phyloP scores from a whole-genome alignment of 225 moss, liverwort and hornwort species.

The Rhytidiadelphus loreus region DNA sequence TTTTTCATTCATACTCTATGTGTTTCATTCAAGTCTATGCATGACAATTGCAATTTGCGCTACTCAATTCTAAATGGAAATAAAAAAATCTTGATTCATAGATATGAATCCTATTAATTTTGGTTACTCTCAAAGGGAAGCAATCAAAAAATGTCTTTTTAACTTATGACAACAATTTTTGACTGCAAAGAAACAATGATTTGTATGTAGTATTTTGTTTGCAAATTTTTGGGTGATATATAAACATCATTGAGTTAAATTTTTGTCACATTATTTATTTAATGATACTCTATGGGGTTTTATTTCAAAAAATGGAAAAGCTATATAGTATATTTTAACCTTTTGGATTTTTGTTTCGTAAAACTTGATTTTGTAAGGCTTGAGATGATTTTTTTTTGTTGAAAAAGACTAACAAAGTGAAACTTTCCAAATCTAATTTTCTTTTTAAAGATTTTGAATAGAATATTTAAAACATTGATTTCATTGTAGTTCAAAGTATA shows the following conservation, averaged over 20 bases:
- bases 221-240: neutral
- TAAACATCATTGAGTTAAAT: neutral
- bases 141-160: neutral
- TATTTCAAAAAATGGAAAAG: rapidly evolving
- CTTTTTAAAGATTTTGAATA: neutral
- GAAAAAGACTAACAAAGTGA: neutral
- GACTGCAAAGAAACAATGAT: neutral
- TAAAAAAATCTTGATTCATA: neutral
- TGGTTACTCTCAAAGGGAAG: too few relatives aligned
- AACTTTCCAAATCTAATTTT: neutral
- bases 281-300: neutral
- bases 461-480: neutral
- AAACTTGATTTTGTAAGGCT: neutral
- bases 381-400: neutral
- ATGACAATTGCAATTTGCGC: neutral
- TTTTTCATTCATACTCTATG: neutral
- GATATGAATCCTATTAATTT: neutral
- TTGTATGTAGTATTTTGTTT: neutral
- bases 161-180: neutral
- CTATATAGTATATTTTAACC: neutral
- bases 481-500: neutral
- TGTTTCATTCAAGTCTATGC: neutral
- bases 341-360: neutral
- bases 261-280: neutral
- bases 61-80: neutral